phyloP scores from a whole-genome alignment of 768 basidiomycete species.

The Trametes coccinea region DNA sequence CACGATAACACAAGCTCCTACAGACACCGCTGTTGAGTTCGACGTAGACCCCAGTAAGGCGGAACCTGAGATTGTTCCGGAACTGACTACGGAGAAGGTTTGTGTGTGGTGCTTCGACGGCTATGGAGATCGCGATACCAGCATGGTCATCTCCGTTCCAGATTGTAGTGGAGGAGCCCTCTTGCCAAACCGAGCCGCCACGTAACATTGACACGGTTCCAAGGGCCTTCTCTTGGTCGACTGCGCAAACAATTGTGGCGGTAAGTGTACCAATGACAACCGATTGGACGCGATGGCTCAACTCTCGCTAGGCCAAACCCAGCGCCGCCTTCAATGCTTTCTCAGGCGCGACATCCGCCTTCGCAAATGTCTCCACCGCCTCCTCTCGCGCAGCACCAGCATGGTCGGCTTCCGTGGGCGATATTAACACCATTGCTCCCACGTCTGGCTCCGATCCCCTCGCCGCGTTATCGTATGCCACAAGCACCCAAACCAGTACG shows the following conservation, averaged over 20 bases:
- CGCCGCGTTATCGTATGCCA: constrained; percentile 19
- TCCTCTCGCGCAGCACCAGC: neutral
- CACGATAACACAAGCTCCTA: neutral
- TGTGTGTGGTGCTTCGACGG: neutral
- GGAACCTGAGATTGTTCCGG: neutral
- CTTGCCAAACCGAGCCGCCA: neutral
- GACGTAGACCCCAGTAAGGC: neutral
- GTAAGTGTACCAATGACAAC: neutral
- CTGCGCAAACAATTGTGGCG: neutral
- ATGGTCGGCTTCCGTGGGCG: constrained; percentile 11
- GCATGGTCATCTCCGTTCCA: no score
- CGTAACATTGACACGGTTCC: neutral
- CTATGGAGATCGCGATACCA: no score
- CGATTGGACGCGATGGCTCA: neutral
- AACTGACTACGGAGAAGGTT: neutral
- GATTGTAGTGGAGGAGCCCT: neutral
- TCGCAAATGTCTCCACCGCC: constrained; percentile 2
- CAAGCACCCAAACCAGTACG: constrained; percentile 17
- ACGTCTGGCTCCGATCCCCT: constrained; percentile 16
- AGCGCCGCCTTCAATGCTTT: constrained; percentile 29
- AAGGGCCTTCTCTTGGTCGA: neutral
- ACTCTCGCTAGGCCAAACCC: constrained; percentile 21
- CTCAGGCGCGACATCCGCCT: constrained; percentile 22
- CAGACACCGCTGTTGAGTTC: no score
- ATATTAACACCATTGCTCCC: neutral